These are phyloP conservation scores for Nicotiana tomentosiformis DNA, from an alignment of 257 asterid genomes.

Conservation along the genomic window DNA sequence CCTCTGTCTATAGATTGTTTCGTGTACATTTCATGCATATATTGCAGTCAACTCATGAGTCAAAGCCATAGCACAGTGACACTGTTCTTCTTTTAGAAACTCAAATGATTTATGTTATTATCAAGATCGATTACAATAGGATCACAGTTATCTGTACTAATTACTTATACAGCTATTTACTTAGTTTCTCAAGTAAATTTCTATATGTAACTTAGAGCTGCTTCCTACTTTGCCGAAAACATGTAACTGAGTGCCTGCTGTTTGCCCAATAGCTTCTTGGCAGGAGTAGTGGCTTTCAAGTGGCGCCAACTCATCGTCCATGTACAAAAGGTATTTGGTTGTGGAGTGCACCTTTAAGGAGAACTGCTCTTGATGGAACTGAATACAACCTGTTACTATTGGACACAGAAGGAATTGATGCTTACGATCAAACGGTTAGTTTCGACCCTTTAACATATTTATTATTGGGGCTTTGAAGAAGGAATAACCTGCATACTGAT, in stretches of 20 bases:
- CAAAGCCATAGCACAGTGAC: not conserved
- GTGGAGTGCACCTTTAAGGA: conserved; percentile 89
- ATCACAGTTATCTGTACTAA: not conserved
- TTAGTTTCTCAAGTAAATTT: not conserved
- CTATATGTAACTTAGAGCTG: not conserved
- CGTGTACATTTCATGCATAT: not conserved
- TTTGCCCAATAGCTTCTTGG: conserved; percentile 78
- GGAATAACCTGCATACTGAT: not conserved
- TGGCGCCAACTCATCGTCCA: conserved; percentile 94
- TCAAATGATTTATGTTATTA: not conserved
- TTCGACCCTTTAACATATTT: conserved; percentile 3
- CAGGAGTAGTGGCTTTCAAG: conserved; percentile 98
- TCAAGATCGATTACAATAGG: not conserved
- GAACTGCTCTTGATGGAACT: conserved; percentile 97
- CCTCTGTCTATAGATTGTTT: not conserved
- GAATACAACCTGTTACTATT: conserved; percentile 84
- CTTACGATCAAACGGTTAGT: conserved; percentile 97
- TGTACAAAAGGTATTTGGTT: conserved; percentile 99
- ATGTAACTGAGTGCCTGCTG: conserved; percentile 4
- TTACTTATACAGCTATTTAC: not conserved
- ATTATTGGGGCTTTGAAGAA: not conserved
- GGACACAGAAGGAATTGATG: conserved; percentile 98
- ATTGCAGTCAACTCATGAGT: not conserved
- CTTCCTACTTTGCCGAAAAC: not conserved
- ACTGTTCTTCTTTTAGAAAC: not conserved